Evolutionary conservation across 371 early-diverging fungal species (phyloP), one percentile per base, ranked within the genome.

Genomic region (Mucor velutinosus): DNA sequence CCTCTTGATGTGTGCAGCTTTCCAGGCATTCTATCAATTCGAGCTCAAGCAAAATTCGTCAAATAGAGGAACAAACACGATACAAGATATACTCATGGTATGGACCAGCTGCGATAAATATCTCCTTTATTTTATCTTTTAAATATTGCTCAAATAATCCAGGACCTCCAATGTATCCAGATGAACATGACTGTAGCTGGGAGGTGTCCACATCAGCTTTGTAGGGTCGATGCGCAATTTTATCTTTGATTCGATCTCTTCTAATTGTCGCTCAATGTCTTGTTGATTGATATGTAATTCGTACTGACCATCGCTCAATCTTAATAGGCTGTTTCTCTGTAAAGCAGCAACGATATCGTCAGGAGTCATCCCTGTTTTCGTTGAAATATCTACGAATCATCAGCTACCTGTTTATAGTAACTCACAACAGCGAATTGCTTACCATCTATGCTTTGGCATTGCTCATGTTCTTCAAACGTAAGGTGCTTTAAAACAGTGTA

Each of bases 391-490:
- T 66, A 60, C 7, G 12, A 32, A 12, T 32, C 1, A 2, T 25
- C 37, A 49, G n/a, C 17, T 1, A 3, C 4, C 29, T 7, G 17
- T 23, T 15, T 25, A 19, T 25, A 35, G 7, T 11, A 3, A 53
- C 23, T 7, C 6, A 5, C 43, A 35, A n/a, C 14, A 30, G 0
- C 33, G 5, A 30, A 7, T 23, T 85, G 25, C 77, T 65, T 94
- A 99, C 58, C 90, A 89, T n/a, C 94, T 74, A 62, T 96, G 77
- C 2, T 98, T 97, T 37, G 97, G 83, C 74, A 95, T 95, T 23
- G 94, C 94, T 32, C 97, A 75, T 11, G 97, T 96, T 79, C 94
- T 96, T 74, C 97, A 97, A n/a, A 97, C 95, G 7, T 94, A 88
- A 29, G 8, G 32, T 79, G 67, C 33, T 99, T 56, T n/a, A 62